Evolutionary conservation across 805 yeast genomes (phyloP).

Genomic region (Metschnikowia amazonensis): DNA sequence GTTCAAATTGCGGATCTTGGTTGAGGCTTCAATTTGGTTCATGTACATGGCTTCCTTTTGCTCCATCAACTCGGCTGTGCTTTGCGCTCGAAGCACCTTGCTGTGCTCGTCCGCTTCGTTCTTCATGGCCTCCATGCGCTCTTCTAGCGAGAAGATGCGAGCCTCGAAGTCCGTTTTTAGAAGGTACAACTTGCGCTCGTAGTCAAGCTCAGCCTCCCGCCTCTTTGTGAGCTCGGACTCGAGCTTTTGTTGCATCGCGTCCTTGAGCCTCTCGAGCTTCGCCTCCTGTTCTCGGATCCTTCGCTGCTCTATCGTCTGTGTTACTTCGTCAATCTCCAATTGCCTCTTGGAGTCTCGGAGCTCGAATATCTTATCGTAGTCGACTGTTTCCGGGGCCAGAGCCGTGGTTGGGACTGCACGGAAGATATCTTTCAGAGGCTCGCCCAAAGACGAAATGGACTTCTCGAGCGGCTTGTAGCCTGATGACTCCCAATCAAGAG

Average conservation of each 20-base stretch:
- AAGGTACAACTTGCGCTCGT: constrained; percentile 12
- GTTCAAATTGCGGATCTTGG: constrained; percentile 1
- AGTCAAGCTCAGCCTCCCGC: constrained; percentile 2
- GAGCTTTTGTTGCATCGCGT: constrained; percentile 1
- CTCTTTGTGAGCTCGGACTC: constrained; percentile 3
- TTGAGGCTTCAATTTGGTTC: constrained; percentile 1
- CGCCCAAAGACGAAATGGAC: constrained; percentile 1
- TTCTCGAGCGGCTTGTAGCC: constrained; percentile 1
- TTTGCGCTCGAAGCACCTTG: background rate
- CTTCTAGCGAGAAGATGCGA: constrained; percentile 4
- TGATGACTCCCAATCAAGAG: background rate
- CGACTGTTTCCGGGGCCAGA: background rate
- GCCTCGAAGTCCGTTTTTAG: constrained; percentile 10
- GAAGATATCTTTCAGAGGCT: background rate
- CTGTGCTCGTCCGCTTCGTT: constrained; percentile 3
- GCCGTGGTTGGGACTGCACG: background rate
- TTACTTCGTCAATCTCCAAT: background rate
- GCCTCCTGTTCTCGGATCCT: background rate
- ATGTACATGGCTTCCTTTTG: background rate
- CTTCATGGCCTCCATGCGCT: constrained; percentile 4
- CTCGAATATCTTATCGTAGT: constrained; percentile 1
- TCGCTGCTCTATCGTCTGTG: constrained; percentile 1
- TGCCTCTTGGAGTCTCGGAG: constrained; percentile 1
- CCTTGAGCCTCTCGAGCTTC: constrained; percentile 1
- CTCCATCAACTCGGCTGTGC: constrained; percentile 1